Percentiles rank a stretch among this genome's conserved stretches.
These are phyloP conservation scores for Cyclocybe aegerita DNA, from an alignment of 768 basidiomycete genomes.

Conservation along the genomic window DNA sequence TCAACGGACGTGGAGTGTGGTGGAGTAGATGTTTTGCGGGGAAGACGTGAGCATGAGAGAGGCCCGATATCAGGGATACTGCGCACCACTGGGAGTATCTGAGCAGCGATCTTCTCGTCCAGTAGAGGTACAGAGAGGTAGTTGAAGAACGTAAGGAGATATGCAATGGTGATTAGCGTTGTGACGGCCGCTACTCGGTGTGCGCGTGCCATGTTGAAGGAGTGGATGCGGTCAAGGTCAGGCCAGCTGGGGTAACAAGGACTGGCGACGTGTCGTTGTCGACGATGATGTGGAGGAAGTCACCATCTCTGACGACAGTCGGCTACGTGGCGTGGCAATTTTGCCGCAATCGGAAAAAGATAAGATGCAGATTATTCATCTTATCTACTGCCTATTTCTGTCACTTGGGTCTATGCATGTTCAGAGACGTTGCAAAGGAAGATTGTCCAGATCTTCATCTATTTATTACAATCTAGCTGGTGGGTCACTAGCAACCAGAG, in stretches of 20 bases:
- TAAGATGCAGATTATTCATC: neutral
- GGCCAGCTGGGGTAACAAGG: slow-evolving; percentile 8
- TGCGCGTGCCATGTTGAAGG: slow-evolving; percentile 55
- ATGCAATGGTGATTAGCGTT: slow-evolving; percentile 43
- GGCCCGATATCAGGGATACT: neutral
- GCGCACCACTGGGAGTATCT: slow-evolving; percentile 63
- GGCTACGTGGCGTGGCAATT: neutral
- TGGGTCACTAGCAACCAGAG: neutral
- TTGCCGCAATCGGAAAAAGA: neutral
- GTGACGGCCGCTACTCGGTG: slow-evolving; percentile 49
- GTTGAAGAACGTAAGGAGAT: slow-evolving; percentile 57
- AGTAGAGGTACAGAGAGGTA: slow-evolving; percentile 55
- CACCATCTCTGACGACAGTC: no score
- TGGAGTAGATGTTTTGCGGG: neutral
- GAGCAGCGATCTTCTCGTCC: slow-evolving; percentile 39
- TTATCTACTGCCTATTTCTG: neutral
- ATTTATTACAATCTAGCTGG: slow-evolving; percentile 5
- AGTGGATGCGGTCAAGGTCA: slow-evolving; percentile 4
- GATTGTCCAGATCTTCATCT: no score
- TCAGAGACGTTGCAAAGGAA: no score
- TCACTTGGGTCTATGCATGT: no score
- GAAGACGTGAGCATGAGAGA: neutral
- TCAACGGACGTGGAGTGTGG: neutral
- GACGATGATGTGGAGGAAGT: no score
- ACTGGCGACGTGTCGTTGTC: neutral